Conservation (phyloP, 2,329 filamentous ascomycete genomes). For the Lachnellula cervina region DNA sequence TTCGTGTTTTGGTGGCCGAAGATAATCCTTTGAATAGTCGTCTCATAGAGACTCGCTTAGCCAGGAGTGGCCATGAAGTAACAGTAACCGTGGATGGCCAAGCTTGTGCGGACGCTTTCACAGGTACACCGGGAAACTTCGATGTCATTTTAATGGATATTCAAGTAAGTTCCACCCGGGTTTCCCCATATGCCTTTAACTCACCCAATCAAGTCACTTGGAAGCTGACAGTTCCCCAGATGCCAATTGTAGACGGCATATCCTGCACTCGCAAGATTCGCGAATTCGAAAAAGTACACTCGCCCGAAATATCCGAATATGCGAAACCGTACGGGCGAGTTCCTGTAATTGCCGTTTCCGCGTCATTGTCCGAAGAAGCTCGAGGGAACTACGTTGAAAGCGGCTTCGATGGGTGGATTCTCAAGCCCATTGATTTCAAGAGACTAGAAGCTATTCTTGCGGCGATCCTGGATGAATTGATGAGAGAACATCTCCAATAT, state of each 20-base stretch:
- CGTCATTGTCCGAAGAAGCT: constrained; percentile 13
- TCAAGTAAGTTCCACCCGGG: constrained; percentile 1
- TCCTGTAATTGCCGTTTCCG: constrained; percentile 20
- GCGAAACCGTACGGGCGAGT: constrained; percentile 10
- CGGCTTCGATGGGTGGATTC: constrained; percentile 21
- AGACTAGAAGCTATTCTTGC: constrained; percentile 15
- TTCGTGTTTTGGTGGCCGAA: constrained; percentile 65
- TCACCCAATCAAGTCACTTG: no score
- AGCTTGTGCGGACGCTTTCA: constrained; percentile 69
- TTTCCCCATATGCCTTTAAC: no score
- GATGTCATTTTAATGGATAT: constrained; percentile 23
- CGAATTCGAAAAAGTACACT: constrained; percentile 7
- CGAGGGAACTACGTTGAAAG: constrained; percentile 9
- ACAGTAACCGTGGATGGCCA: constrained; percentile 70
- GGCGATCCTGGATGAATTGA: constrained; percentile 12
- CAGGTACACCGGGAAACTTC: constrained; percentile 40
- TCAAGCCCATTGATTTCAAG: constrained; percentile 21
- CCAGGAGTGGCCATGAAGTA: constrained; percentile 65
- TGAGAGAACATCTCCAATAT: constrained; percentile 13
- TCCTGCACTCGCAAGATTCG: constrained; percentile 16
- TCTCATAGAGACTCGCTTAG: constrained; percentile 68
- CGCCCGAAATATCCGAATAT: background rate
- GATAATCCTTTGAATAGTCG: constrained; percentile 80
- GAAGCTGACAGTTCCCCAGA: background rate
- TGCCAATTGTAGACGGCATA: constrained; percentile 19